A percentile compares a stretch with the other conserved stretches of the same genome.
Conservation (phyloP, 2,329 filamentous ascomycete species). For the Cladosporium velox region DNA sequence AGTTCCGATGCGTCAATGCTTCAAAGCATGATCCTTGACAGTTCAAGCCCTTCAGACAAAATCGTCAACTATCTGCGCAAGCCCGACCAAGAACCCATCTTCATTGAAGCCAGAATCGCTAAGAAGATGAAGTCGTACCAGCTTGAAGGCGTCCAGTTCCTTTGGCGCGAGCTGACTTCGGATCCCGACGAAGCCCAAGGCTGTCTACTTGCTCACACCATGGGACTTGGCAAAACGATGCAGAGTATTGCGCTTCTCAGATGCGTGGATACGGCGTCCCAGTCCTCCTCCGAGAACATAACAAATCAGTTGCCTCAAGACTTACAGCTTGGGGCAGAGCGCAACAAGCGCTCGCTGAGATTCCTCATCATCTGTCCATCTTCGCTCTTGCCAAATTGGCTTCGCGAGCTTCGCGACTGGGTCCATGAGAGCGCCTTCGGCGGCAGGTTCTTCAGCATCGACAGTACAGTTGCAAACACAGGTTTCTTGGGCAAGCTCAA, state of each 20-base stretch:
- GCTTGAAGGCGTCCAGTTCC: slow-evolving; percentile 76
- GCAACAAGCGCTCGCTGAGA: slow-evolving; percentile 52
- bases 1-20: slow-evolving; percentile 28
- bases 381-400: slow-evolving; percentile 77
- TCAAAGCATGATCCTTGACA: slow-evolving; percentile 24
- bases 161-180: slow-evolving; percentile 81
- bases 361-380: slow-evolving; percentile 76
- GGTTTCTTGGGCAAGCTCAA: slow-evolving; percentile 51
- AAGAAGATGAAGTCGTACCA: slow-evolving; percentile 75
- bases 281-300: slow-evolving; percentile 60
- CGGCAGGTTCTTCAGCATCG: slow-evolving; percentile 54
- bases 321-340: slow-evolving; percentile 45
- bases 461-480: slow-evolving; percentile 41
- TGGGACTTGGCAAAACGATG: slow-evolving; percentile 93
- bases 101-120: slow-evolving; percentile 65
- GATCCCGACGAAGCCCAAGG: slow-evolving; percentile 61
- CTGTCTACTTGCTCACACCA: slow-evolving; percentile 82
- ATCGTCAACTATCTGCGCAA: slow-evolving; percentile 69
- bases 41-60: slow-evolving; percentile 36
- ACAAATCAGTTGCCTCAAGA: slow-evolving; percentile 67
- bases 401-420: slow-evolving; percentile 75
- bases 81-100: slow-evolving; percentile 62
- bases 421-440: slow-evolving; percentile 47
- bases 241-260: slow-evolving; percentile 80
- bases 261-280: slow-evolving; percentile 67